Percentiles rank a stretch among this genome's conserved stretches.
Conservation (phyloP, 495 filamentous ascomycete species). For the Apiosordaria backusii region DNA sequence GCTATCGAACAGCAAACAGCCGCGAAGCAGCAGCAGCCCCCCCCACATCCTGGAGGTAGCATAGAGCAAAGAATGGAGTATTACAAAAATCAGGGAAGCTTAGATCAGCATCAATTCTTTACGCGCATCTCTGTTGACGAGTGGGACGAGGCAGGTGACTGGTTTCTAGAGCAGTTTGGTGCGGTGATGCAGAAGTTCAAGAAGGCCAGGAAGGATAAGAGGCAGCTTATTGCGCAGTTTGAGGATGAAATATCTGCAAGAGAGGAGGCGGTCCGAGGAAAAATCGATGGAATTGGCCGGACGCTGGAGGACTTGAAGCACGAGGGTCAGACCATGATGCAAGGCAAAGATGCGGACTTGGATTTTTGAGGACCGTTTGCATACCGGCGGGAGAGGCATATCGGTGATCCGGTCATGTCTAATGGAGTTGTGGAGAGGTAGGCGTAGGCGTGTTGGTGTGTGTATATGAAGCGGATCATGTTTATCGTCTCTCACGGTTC, state of each 20-base stretch:
- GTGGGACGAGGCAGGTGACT: constrained; percentile 82
- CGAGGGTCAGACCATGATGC: constrained; percentile 56
- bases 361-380: constrained; percentile 12
- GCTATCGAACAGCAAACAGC: constrained; percentile 1
- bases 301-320: constrained; percentile 53
- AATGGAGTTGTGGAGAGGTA: neutral
- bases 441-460: neutral
- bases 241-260: constrained; percentile 59
- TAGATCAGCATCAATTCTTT: constrained; percentile 61
- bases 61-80: constrained; percentile 45
- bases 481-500: neutral
- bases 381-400: neutral
- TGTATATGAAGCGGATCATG: neutral
- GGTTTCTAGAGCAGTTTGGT: constrained; percentile 67
- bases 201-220: constrained; percentile 59
- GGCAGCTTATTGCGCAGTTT: constrained; percentile 60
- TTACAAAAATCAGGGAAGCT: constrained; percentile 34
- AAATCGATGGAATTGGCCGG: constrained; percentile 50
- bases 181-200: constrained; percentile 61
- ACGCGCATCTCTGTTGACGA: constrained; percentile 60
- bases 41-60: constrained; percentile 16
- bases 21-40: constrained; percentile 16
- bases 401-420: neutral
- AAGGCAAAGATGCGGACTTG: constrained; percentile 45
- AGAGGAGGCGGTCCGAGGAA: constrained; percentile 51